These are phyloP conservation scores for Rhizophagus clarus DNA, from an alignment of 192 early-diverging fungal species.

Conservation along the genomic window DNA sequence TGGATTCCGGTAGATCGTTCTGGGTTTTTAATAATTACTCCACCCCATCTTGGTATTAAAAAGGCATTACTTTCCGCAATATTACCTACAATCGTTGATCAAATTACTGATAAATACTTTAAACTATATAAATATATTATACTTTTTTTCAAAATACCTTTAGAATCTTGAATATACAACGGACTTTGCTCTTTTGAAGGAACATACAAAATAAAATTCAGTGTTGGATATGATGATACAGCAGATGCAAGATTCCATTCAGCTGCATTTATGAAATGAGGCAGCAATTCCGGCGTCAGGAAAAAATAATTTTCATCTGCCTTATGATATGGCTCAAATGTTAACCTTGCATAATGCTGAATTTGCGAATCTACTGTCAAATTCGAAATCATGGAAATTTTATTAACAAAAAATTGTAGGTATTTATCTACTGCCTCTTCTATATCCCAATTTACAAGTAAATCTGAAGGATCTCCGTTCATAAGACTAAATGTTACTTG, in stretches of 20 bases:
- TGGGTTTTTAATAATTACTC: slow-evolving; percentile 75
- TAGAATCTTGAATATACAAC: slow-evolving; percentile 62
- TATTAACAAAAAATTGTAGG: slow-evolving; percentile 73
- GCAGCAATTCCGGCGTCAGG: slow-evolving; percentile 70
- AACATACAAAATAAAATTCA: slow-evolving; percentile 92
- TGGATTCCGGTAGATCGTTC: slow-evolving; percentile 32
- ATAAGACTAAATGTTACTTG: slow-evolving; percentile 86
- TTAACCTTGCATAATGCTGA: slow-evolving; percentile 80
- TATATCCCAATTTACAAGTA: slow-evolving; percentile 81
- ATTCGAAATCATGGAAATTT: slow-evolving; percentile 66
- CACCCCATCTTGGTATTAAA: slow-evolving; percentile 94
- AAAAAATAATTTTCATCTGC: slow-evolving; percentile 49
- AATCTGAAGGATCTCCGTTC: slow-evolving; percentile 76
- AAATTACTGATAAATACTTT: not conserved
- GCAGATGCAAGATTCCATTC: slow-evolving; percentile 96
- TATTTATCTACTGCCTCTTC: slow-evolving; percentile 65
- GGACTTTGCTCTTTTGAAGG: slow-evolving; percentile 71
- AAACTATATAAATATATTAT: not conserved
- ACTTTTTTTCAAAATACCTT: slow-evolving; percentile 40
- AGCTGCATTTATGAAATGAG: slow-evolving; percentile 93
- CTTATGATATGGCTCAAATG: slow-evolving; percentile 62
- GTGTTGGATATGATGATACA: slow-evolving; percentile 74
- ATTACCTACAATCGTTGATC: slow-evolving; percentile 34
- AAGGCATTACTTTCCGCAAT: slow-evolving; percentile 76
- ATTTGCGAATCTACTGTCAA: slow-evolving; percentile 84